phyloP scores from a whole-genome alignment of 495 filamentous ascomycete species.

The Talaromyces proteolyticus region DNA sequence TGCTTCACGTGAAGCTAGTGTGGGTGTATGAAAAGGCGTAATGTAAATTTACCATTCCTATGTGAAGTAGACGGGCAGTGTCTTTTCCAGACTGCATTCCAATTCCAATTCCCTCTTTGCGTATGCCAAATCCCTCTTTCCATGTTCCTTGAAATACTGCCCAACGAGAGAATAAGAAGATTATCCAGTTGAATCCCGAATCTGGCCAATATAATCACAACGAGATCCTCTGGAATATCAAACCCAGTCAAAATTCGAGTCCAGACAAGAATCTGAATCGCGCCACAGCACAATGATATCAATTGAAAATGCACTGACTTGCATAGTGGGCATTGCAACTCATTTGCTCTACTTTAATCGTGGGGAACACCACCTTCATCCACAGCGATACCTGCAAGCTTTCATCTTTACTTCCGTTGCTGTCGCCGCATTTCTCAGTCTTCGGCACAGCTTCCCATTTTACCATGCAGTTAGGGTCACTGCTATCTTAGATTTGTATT shows the following conservation, averaged over 20 bases:
- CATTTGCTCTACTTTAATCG: constrained; percentile 22
- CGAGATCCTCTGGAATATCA: no score
- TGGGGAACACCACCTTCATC: constrained; percentile 30
- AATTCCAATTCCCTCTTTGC: no score
- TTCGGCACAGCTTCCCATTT: neutral
- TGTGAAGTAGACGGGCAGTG: neutral
- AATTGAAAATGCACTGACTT: neutral
- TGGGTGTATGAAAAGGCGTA: no score
- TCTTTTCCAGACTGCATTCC: no score
- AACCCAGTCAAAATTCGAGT: no score
- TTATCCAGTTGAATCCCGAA: no score
- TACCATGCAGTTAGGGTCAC: constrained; percentile 3
- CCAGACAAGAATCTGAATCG: no score
- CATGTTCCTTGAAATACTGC: no score
- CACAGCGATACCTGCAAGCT: constrained; percentile 15
- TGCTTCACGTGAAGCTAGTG: no score
- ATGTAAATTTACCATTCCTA: neutral
- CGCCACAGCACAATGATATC: neutral
- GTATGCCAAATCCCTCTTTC: no score
- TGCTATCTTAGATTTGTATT: constrained; percentile 9
- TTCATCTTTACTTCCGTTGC: constrained; percentile 6
- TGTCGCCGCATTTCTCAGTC: constrained; percentile 4
- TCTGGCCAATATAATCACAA: no score
- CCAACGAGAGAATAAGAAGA: no score
- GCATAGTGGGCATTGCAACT: constrained; percentile 4